phyloP scores from a whole-genome alignment of 371 early-diverging fungal genomes.

The Funneliformis caledonium region DNA sequence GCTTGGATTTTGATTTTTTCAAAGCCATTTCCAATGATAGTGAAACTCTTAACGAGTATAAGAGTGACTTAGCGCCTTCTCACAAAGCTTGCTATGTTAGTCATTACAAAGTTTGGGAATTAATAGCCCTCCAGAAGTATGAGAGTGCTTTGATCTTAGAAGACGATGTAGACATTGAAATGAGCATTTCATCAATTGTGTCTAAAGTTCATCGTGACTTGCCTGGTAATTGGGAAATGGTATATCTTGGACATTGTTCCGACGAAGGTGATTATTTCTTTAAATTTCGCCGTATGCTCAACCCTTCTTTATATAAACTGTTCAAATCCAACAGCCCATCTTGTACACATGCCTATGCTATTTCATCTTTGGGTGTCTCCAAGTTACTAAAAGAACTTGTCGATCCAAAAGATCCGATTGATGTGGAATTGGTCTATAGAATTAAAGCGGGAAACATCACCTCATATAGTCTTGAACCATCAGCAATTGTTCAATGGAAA shows the following conservation, averaged over 20 bases:
- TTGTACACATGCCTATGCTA: slow-evolving; percentile 11
- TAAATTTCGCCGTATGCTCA: neutral
- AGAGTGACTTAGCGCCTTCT: neutral
- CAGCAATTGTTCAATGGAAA: neutral
- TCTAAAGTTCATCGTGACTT: neutral
- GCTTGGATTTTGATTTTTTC: neutral
- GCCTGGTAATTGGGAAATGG: neutral
- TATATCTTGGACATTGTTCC: slow-evolving; percentile 1
- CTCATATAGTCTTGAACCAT: neutral
- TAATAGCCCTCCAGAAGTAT: neutral
- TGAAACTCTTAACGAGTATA: neutral
- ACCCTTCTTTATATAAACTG: neutral
- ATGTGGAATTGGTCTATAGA: neutral
- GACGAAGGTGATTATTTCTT: neutral
- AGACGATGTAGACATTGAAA: slow-evolving; percentile 6
- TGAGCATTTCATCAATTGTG: neutral
- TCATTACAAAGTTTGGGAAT: slow-evolving; percentile 11
- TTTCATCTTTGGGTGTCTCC: neutral
- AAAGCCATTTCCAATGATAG: neutral
- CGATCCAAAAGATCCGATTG: neutral
- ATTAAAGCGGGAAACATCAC: neutral
- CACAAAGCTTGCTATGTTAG: slow-evolving; percentile 16
- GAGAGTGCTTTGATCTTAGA: slow-evolving; percentile 9
- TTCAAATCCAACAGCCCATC: neutral
- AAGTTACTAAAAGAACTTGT: neutral